Percentiles rank a stretch among this genome's conserved stretches.
phyloP scores from a whole-genome alignment of 352 stramenopile species.

The Phytophthora multivora region DNA sequence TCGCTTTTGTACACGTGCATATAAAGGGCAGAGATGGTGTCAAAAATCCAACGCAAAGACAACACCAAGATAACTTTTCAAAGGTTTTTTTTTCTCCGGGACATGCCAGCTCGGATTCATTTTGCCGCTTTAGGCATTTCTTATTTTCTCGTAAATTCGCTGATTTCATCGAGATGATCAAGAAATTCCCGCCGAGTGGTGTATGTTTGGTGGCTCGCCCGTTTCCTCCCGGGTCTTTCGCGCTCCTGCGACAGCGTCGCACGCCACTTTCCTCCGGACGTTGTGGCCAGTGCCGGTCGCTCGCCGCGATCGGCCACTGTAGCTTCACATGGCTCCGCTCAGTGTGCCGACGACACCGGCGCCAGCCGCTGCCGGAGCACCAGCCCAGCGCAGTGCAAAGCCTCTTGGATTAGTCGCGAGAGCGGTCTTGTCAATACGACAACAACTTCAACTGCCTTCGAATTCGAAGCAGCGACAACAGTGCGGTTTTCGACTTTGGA shows the following conservation, averaged over 20 bases:
- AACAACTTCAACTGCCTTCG: conserved; percentile 28
- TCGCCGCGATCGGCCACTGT: not conserved
- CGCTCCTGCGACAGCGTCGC: conserved; percentile 25
- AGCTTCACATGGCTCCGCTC: not conserved
- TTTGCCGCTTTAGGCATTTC: not conserved
- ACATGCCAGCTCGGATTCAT: not conserved
- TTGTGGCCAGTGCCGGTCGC: conserved; percentile 1
- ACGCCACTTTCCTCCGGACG: conserved; percentile 14
- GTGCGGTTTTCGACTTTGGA: no score
- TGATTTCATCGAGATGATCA: no score
- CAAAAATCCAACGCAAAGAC: conserved; percentile 5
- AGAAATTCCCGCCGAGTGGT: not conserved
- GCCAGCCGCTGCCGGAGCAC: conserved; percentile 9
- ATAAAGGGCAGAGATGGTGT: not conserved
- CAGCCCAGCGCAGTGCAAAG: conserved; percentile 7
- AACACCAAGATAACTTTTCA: no score
- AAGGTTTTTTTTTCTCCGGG: not conserved
- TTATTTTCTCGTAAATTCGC: not conserved
- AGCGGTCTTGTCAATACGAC: conserved; percentile 16
- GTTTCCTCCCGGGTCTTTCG: conserved; percentile 4
- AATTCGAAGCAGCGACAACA: not conserved
- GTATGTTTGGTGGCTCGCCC: not conserved
- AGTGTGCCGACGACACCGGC: not conserved
- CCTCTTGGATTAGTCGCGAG: conserved; percentile 25
- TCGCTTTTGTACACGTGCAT: not conserved